These are phyloP conservation scores for Metrosideros polymorpha DNA, from an alignment of 441 rosid genomes.

Conservation along the genomic window DNA sequence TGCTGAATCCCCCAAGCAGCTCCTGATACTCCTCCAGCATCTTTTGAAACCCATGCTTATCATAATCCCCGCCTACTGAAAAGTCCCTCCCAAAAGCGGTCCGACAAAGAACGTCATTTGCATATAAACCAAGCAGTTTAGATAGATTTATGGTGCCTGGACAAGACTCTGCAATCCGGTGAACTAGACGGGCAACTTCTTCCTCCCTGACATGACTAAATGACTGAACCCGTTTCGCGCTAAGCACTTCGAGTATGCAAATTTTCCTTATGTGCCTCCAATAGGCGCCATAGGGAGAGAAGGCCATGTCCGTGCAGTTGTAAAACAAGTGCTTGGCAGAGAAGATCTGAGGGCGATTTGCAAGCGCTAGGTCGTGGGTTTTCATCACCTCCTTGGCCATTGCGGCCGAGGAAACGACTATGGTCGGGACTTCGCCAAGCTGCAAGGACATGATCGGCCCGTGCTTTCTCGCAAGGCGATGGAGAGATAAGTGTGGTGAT, in stretches of 20 bases:
- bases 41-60: slow-evolving; percentile 28
- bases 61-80: slow-evolving; percentile 18
- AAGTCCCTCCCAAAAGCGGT: slow-evolving; percentile 14
- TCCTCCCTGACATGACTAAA: slow-evolving; percentile 18
- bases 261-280: slow-evolving; percentile 18
- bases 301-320: slow-evolving; percentile 4
- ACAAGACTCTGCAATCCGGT: slow-evolving; percentile 10
- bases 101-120: slow-evolving; percentile 4
- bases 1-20: slow-evolving; percentile 29
- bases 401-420: slow-evolving; percentile 26
- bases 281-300: slow-evolving; percentile 18
- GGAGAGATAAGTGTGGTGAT: slow-evolving; percentile 16
- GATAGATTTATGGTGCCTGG: slow-evolving; percentile 13
- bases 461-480: slow-evolving; percentile 8
- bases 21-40: slow-evolving; percentile 28
- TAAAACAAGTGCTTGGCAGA: slow-evolving; percentile 3
- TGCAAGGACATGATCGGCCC: slow-evolving; percentile 27
- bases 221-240: slow-evolving; percentile 11
- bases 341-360: slow-evolving; percentile 14
- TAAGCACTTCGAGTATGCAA: slow-evolving; percentile 14
- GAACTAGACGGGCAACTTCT: slow-evolving; percentile 16
- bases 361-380: slow-evolving; percentile 13
- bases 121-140: slow-evolving; percentile 14
- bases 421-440: slow-evolving; percentile 11
- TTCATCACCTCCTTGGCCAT: slow-evolving; percentile 15